Base-by-base conservation (phyloP, 1,139 yeast species). In the Ogataea hybrid region DNA sequence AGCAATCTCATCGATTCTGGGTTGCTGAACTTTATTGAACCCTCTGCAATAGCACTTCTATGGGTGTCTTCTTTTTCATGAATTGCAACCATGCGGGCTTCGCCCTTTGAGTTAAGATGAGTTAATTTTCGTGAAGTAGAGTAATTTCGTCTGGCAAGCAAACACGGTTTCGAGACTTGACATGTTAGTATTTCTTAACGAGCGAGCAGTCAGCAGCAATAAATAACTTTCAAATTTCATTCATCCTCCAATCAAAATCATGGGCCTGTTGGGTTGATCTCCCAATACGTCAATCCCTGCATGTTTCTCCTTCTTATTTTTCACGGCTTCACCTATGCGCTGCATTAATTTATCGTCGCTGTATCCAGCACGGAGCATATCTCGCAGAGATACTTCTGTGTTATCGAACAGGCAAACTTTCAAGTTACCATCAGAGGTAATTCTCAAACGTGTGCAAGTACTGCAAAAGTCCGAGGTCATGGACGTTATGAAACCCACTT, bases 351-450 rank as follows among this genome's bases (percentile, higher is more conserved):
- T n/a, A n/a, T n/a, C n/a, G n/a, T n/a, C n/a, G n/a, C n/a, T n/a
- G n/a, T n/a, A n/a, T n/a, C n/a, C n/a, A n/a, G n/a, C n/a, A n/a
- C n/a, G n/a, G n/a, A n/a, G n/a, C 51, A 70, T 42, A 47, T 73
- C 76, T 33, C 74, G 61, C 30, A 74, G 51, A 6, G 73, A 68
- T 5, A 71, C 71, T 47, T 74, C 79, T 22, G 67, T 68, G 43
- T 72, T 70, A n/a, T 75, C 79, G 54, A 73, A 73, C 5, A 73
- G 54, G 49, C 79, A 73, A 25, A 73, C 79, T 53, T 73, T 73
- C 45, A 73, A 57, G 49, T 73, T 74, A 0, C 79, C 79, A 52
- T 74, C 79, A 14, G 70, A 61, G 2, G 79, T 74, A 25, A 74
- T 60, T 32, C 79, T 60, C 25, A 74, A 56, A 17, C 79, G 60